phyloP scores from a whole-genome alignment of 306 rosid genomes.

The Elaeagnus macrophylla region DNA sequence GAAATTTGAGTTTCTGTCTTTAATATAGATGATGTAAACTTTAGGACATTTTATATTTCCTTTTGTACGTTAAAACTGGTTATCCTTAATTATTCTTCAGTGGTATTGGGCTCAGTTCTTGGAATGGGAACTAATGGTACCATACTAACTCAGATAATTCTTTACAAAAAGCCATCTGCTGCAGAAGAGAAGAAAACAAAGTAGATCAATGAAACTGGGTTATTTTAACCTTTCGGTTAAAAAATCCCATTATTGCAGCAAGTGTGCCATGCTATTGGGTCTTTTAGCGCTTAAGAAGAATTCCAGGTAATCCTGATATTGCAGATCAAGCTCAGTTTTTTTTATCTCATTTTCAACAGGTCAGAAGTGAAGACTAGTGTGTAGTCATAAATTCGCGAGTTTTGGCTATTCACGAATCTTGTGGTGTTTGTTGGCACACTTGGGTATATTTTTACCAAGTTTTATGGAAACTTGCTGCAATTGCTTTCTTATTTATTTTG shows the following conservation, averaged over 20 bases:
- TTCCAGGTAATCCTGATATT: background rate
- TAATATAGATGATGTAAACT: background rate
- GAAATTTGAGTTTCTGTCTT: background rate
- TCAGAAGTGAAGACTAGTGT: background rate
- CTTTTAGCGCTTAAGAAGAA: background rate
- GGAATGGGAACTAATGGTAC: conserved; percentile 66
- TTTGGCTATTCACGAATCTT: too few relatives aligned
- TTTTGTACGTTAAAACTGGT: conserved; percentile 3
- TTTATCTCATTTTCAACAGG: background rate
- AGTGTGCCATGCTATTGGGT: conserved; percentile 1
- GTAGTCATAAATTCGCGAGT: too few relatives aligned
- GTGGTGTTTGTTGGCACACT: too few relatives aligned
- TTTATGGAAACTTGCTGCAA: too few relatives aligned
- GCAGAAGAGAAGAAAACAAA: conserved; percentile 62
- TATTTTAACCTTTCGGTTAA: conserved; percentile 12
- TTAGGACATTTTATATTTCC: too few relatives aligned
- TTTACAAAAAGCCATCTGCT: conserved; percentile 53
- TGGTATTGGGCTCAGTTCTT: conserved; percentile 70
- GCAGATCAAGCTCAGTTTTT: conserved; percentile 3
- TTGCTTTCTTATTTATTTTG: too few relatives aligned
- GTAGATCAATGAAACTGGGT: conserved; percentile 21
- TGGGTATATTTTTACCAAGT: too few relatives aligned
- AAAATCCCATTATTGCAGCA: conserved; percentile 16
- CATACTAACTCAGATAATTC: conserved; percentile 66
- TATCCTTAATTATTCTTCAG: conserved; percentile 47